Base-by-base conservation (phyloP, 371 early-diverging fungal species). In the Apophysomyces sp. region DNA sequence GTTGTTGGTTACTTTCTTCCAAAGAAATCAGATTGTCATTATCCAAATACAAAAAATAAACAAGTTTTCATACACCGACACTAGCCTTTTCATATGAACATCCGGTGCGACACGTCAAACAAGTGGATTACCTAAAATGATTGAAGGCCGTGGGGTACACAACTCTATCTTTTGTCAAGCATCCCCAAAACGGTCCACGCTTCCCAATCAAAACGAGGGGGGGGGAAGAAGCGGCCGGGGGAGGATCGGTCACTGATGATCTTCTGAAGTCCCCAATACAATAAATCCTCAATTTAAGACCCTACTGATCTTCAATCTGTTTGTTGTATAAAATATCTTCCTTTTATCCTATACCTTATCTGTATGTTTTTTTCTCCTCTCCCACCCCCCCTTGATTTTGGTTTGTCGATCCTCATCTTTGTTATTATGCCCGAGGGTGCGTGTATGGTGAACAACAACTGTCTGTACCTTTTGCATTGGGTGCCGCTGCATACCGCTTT, bases 101-200 rank as follows among this genome's bases (percentile, higher is more conserved):
- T 21, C 49, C 49, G 49, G 18, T 44, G 24, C 49, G 49, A 44
- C 21, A 44, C 49, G 49, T 44, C 49, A 44, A 44, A 16, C 49
- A n/a, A 44, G 34, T 13, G 13, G 4, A 44, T 44, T 44, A 21
- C 49, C 49, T 21, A 21, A 44, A 21, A 44, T 21, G 49, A 16
- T 44, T 16, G 49, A 44, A 44, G 4, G 16, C 49, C 49, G 49
- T 11, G 49, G 49, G 21, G 16, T 21, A 44, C 44, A 44, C 49
- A 44, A 44, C 49, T 44, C 21, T 44, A 44, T 44, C 49, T 44
- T 44, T 44, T 44, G 49, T 44, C 49, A 44, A 44, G n/a, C 49
- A 16, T 44, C 11, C 34, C 21, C 49, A 41, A 41, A 41, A 41
- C 41, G 18, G 41, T 41, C 18, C 41, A 41, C 41, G 18, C 41